A percentile compares a stretch with the other conserved stretches of the same genome.
These are phyloP conservation scores for Lepidium aucheri DNA, from an alignment of 345 rosid species.

Conservation along the genomic window DNA sequence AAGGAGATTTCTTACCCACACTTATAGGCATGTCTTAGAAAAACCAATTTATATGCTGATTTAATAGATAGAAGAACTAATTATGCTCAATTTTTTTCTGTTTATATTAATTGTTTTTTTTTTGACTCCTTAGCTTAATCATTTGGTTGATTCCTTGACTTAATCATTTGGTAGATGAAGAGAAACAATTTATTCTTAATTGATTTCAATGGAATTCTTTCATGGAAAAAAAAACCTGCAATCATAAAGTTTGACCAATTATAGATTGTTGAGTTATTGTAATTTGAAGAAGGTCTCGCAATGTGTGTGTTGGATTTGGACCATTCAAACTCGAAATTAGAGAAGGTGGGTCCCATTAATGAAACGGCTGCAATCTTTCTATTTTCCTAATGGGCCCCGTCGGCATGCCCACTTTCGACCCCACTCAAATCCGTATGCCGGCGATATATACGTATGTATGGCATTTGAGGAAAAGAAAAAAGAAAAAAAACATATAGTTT, in stretches of 20 bases:
- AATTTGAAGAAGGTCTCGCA: not conserved
- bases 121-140: too few species aligned
- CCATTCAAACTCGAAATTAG: conserved; percentile 17
- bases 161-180: too few species aligned
- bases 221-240: not conserved
- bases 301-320: not conserved
- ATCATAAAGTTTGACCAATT: not conserved
- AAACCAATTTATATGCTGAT: too few species aligned
- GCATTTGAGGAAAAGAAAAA: conserved; percentile 4
- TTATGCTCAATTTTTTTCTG: too few species aligned
- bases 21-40: too few species aligned
- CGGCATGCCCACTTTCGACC: conserved; percentile 20
- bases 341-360: not conserved
- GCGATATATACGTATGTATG: not conserved
- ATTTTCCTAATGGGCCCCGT: conserved; percentile 11
- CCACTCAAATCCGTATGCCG: conserved; percentile 24
- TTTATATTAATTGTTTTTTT: too few species aligned
- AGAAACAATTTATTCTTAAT: too few species aligned
- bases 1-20: too few species aligned
- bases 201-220: too few species aligned
- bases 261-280: not conserved
- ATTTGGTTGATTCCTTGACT: too few species aligned
- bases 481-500: not conserved
- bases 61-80: too few species aligned
- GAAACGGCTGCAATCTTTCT: conserved; percentile 18